Conservation (phyloP, 2,329 filamentous ascomycete species). For the Xylariaceae sp. region DNA sequence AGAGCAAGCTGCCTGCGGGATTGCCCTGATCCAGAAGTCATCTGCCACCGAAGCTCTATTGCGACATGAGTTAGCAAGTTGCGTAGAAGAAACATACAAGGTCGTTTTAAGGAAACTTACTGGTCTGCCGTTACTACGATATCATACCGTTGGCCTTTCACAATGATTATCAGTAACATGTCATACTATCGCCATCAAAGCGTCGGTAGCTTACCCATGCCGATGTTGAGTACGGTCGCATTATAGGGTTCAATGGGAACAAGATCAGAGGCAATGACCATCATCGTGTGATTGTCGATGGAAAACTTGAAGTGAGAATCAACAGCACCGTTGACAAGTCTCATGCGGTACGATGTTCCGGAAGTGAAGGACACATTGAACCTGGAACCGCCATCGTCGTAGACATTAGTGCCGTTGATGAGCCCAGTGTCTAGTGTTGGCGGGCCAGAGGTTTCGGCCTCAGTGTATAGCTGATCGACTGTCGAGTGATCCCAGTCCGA, state of each 20-base stretch:
- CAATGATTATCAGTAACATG: too few relatives aligned
- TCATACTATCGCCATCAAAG: too few relatives aligned
- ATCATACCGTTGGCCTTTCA: constrained; percentile 54
- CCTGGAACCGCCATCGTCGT: constrained; percentile 28
- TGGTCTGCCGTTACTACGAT: constrained; percentile 52
- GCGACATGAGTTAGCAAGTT: too few relatives aligned
- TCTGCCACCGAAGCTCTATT: constrained; percentile 36
- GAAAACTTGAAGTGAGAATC: constrained; percentile 52
- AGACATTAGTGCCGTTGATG: constrained; percentile 42
- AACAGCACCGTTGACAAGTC: constrained; percentile 52
- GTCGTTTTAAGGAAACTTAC: constrained; percentile 10
- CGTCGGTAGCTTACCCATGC: constrained; percentile 32
- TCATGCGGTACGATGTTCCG: constrained; percentile 51
- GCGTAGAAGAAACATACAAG: too few relatives aligned
- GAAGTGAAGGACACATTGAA: constrained; percentile 42
- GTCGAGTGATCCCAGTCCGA: constrained; percentile 63
- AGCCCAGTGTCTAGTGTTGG: constrained; percentile 51
- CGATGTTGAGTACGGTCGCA: constrained; percentile 48
- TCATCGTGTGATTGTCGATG: constrained; percentile 60
- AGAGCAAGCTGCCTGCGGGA: constrained; percentile 50
- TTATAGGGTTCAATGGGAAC: constrained; percentile 61
- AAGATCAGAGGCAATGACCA: constrained; percentile 61
- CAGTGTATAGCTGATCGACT: constrained; percentile 45
- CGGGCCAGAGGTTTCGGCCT: constrained; percentile 40
- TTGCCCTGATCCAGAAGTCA: constrained; percentile 57